Conservation (phyloP, 2,329 filamentous ascomycete genomes). For the Alternaria brassicicola region DNA sequence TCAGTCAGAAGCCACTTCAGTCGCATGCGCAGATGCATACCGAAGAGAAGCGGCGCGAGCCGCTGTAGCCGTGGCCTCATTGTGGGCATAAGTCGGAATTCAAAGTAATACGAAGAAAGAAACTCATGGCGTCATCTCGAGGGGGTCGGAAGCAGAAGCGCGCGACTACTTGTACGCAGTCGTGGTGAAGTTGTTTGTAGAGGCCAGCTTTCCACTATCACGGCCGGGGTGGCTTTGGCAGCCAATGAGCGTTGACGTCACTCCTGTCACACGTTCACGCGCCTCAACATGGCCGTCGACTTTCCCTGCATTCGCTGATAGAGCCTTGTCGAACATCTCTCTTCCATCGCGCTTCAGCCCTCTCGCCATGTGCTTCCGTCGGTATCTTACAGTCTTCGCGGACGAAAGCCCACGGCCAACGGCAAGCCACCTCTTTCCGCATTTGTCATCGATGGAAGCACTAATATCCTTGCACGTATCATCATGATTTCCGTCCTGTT, state of each 20-base stretch:
- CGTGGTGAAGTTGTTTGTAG: constrained; percentile 33
- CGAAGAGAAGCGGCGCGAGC: constrained; percentile 46
- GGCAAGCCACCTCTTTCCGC: constrained; percentile 16
- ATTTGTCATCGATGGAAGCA: constrained; percentile 27
- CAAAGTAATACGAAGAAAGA: constrained; percentile 18
- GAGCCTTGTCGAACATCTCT: background rate
- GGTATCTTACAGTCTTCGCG: background rate
- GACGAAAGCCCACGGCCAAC: constrained; percentile 21
- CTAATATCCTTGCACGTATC: constrained; percentile 12
- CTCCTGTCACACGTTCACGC: constrained; percentile 11
- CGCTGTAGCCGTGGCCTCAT: constrained; percentile 47
- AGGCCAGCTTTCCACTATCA: constrained; percentile 45
- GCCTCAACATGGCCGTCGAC: constrained; percentile 1
- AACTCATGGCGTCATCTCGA: constrained; percentile 43
- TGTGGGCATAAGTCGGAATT: constrained; percentile 21
- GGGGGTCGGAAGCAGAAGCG: constrained; percentile 17
- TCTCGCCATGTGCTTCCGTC: background rate
- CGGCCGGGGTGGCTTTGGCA: constrained; percentile 14
- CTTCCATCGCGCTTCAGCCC: background rate
- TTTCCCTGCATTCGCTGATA: background rate
- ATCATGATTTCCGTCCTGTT: constrained; percentile 12
- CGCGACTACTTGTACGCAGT: constrained; percentile 17
- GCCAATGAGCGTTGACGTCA: constrained; percentile 45
- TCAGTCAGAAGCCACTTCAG: constrained; percentile 26
- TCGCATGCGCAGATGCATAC: constrained; percentile 27